Evolutionary conservation across 768 basidiomycete genomes (phyloP).

Genomic region (Naganishia vishniacii): DNA sequence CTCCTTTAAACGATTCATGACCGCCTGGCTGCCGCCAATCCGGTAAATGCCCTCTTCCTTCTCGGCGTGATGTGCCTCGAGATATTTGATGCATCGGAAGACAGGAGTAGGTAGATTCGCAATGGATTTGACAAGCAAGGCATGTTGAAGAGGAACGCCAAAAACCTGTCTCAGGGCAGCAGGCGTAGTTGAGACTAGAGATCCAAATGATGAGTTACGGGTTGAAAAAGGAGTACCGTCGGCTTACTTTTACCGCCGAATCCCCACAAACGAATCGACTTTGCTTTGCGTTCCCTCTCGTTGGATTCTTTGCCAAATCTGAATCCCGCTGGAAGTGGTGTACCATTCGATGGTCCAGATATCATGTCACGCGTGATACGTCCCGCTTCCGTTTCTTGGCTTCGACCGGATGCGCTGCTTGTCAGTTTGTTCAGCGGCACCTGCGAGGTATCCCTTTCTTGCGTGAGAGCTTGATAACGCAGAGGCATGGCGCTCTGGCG

Average conservation of each 20-base stretch:
- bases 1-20: slow-evolving; percentile 88
- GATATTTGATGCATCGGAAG: slow-evolving; percentile 89
- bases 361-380: slow-evolving; percentile 56
- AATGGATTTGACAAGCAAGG: slow-evolving; percentile 80
- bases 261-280: slow-evolving; percentile 88
- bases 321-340: slow-evolving; percentile 78
- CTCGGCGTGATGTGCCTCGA: slow-evolving; percentile 88
- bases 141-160: slow-evolving; percentile 77
- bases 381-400: slow-evolving; percentile 7
- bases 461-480: slow-evolving; percentile 16
- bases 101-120: slow-evolving; percentile 88
- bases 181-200: slow-evolving; percentile 19
- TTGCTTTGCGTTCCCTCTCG: slow-evolving; percentile 84
- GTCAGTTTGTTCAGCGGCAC: background rate
- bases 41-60: slow-evolving; percentile 97
- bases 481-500: slow-evolving; percentile 16
- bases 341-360: slow-evolving; percentile 77
- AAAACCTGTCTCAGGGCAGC: slow-evolving; percentile 63
- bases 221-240: background rate
- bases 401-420: background rate
- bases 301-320: slow-evolving; percentile 63
- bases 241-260: slow-evolving; percentile 62
- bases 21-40: slow-evolving; percentile 85
- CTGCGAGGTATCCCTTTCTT: slow-evolving; percentile 2
- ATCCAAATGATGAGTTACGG: background rate